These are phyloP conservation scores for Metarhizium album DNA, from an alignment of 2,329 filamentous ascomycete species.

Conservation along the genomic window DNA sequence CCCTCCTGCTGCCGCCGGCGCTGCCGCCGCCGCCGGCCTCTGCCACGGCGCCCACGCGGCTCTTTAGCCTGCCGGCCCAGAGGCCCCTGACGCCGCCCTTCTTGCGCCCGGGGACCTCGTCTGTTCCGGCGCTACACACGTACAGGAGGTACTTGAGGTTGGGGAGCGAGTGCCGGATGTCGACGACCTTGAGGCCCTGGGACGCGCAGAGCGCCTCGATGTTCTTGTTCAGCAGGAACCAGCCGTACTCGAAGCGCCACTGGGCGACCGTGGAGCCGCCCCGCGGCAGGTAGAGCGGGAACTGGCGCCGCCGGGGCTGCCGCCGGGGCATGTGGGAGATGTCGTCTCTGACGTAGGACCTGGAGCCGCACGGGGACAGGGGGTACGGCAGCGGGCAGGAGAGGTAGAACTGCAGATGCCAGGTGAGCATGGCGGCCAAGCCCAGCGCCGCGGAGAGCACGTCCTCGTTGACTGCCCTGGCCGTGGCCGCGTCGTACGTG, in stretches of 20 bases:
- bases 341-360: constrained; percentile 64
- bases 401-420: constrained; percentile 74
- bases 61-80: constrained; percentile 37
- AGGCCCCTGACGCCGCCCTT: constrained; percentile 50
- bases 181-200: constrained; percentile 69
- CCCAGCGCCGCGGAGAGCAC: constrained; percentile 72
- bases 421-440: constrained; percentile 63
- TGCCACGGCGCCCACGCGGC: constrained; percentile 16
- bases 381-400: constrained; percentile 71
- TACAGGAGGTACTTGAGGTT: constrained; percentile 92
- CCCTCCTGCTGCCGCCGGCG: constrained; percentile 28
- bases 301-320: constrained; percentile 49
- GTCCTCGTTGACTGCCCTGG: constrained; percentile 49
- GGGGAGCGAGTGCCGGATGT: constrained; percentile 83
- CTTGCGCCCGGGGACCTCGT: constrained; percentile 51
- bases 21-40: constrained; percentile 29
- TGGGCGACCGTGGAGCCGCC: constrained; percentile 56
- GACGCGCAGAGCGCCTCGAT: constrained; percentile 60
- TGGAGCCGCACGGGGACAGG: constrained; percentile 60
- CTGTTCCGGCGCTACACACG: constrained; percentile 69
- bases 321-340: constrained; percentile 48
- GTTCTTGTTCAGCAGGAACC: constrained; percentile 94
- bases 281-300: constrained; percentile 62
- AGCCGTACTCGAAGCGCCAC: constrained; percentile 91
- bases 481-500: constrained; percentile 46